Percentiles rank a stretch among this genome's conserved stretches.
Evolutionary conservation across 1,284 basidiomycete species (phyloP).

Genomic region (Ustilago xerochloae): DNA sequence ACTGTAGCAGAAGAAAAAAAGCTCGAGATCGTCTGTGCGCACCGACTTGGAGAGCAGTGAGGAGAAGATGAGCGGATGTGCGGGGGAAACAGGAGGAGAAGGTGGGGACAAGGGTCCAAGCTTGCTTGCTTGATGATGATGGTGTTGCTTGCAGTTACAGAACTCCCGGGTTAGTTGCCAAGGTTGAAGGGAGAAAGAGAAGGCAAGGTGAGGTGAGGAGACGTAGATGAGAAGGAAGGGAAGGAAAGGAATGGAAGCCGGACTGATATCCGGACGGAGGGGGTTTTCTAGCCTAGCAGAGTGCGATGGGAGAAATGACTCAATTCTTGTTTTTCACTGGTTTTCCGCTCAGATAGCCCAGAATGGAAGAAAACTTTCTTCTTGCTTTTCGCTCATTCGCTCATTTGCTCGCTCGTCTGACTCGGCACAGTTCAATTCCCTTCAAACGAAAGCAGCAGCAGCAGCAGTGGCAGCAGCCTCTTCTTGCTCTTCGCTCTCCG

Average conservation of each 20-base stretch:
- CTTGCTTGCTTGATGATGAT: slow-evolving; percentile 6
- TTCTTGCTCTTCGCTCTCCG: slow-evolving; percentile 3
- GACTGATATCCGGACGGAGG: slow-evolving; percentile 51
- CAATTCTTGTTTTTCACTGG: slow-evolving; percentile 3
- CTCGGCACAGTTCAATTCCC: background rate
- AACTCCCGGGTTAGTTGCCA: slow-evolving; percentile 48
- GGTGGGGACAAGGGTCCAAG: too few species aligned
- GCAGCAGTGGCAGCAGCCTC: too few species aligned
- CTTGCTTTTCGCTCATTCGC: slow-evolving; percentile 1
- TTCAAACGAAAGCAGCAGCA: too few species aligned
- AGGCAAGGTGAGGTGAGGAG: slow-evolving; percentile 10
- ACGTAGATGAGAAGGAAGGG: slow-evolving; percentile 3
- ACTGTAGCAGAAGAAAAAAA: too few species aligned
- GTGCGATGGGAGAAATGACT: slow-evolving; percentile 5
- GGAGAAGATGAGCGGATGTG: too few species aligned
- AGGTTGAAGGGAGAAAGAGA: slow-evolving; percentile 14
- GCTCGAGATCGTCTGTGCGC: slow-evolving; percentile 18
- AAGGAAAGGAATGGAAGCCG: slow-evolving; percentile 24
- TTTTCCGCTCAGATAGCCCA: slow-evolving; percentile 1
- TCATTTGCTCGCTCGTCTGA: background rate
- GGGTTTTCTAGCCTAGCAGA: background rate
- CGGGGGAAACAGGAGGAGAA: too few species aligned
- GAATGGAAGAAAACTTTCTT: too few species aligned
- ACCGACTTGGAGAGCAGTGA: too few species aligned
- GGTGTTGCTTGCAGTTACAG: slow-evolving; percentile 8